A percentile compares a stretch with the other conserved stretches of the same genome.
phyloP scores from a whole-genome alignment of 2,329 filamentous ascomycete genomes.

The Cladophialophora chaetospira region DNA sequence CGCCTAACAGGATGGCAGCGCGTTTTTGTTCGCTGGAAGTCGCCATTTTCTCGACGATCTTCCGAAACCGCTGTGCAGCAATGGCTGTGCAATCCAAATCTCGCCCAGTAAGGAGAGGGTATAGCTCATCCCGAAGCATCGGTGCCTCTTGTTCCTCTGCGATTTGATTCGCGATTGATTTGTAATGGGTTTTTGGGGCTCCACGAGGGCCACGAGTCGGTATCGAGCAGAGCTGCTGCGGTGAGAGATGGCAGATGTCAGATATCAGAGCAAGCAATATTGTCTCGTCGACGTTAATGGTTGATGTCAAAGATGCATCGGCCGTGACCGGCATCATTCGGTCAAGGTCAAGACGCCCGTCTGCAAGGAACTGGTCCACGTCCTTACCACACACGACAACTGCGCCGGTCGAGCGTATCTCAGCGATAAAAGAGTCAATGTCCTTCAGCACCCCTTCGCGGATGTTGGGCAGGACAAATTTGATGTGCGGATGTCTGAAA shows the following conservation, averaged over 20 bases:
- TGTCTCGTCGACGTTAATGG: slow-evolving; percentile 57
- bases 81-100: slow-evolving; percentile 67
- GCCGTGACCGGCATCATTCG: slow-evolving; percentile 21
- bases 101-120: slow-evolving; percentile 60
- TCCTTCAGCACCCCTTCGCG: slow-evolving; percentile 52
- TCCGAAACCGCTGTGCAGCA: slow-evolving; percentile 66
- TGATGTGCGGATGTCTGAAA: slow-evolving; percentile 61
- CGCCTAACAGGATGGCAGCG: slow-evolving; percentile 60
- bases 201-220: slow-evolving; percentile 39
- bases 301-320: slow-evolving; percentile 45
- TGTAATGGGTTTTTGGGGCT: slow-evolving; percentile 59
- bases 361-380: background rate
- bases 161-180: slow-evolving; percentile 65
- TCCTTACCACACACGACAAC: slow-evolving; percentile 39
- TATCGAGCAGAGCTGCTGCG: slow-evolving; percentile 37
- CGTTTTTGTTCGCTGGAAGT: slow-evolving; percentile 63
- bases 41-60: slow-evolving; percentile 66
- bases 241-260: slow-evolving; percentile 65
- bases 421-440: slow-evolving; percentile 58
- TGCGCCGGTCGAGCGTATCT: slow-evolving; percentile 56
- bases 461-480: slow-evolving; percentile 64
- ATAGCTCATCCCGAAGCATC: slow-evolving; percentile 62
- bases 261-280: slow-evolving; percentile 72
- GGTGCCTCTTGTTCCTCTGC: slow-evolving; percentile 64
- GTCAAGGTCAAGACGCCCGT: slow-evolving; percentile 13